Evolutionary conservation across 495 filamentous ascomycete genomes (phyloP), one percentile per base, ranked within the genome.

Genomic region (Aspergillus sparsus): DNA sequence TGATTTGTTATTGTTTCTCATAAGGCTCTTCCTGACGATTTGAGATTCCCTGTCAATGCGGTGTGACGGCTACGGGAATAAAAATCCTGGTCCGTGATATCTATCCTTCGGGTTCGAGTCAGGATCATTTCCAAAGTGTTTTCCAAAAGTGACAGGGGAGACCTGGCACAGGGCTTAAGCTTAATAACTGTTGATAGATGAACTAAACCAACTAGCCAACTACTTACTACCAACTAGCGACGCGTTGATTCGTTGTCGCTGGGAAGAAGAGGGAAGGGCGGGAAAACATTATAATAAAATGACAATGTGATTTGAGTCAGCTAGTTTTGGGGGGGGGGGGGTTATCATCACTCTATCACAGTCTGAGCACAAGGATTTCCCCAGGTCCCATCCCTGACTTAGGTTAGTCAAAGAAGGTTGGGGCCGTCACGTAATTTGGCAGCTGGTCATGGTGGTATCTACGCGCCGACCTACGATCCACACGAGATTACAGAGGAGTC

Each of bases 91-190:
- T 33, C 33, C 32, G 18, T 31, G n/a, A 12, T 34, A 2, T 32
- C 21, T 10, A 21, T 39, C 53, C 16, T 34, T 53, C n/a, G 39
- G 31, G 21, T 58, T 51, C 36, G 56, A 37, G 47, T 59, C 41
- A 49, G 18, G 49, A 12, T 21, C 32, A 51, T 32, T 51, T 27
- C 21, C 1, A 51, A 51, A 34, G 32, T n/a, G 31, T 13, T 27
- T 32, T n/a, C 35, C 39, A 41, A 33, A 44, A 8, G 37, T 36
- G 36, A 35, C 49, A 59, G 37, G 49, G 57, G 42, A 21, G 49
- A 16, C 31, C 35, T 58, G 49, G 15, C 21, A 52, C 12, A 37
- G 56, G 35, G 56, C 57, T 59, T 59, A 59, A 47, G 49, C 49
- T 59, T 47, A 44, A 52, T 9, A 27, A 27, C 21, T 27, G 21